Base-by-base conservation (phyloP, 2,329 filamentous ascomycete species). In the Colletotrichum tanaceti region DNA sequence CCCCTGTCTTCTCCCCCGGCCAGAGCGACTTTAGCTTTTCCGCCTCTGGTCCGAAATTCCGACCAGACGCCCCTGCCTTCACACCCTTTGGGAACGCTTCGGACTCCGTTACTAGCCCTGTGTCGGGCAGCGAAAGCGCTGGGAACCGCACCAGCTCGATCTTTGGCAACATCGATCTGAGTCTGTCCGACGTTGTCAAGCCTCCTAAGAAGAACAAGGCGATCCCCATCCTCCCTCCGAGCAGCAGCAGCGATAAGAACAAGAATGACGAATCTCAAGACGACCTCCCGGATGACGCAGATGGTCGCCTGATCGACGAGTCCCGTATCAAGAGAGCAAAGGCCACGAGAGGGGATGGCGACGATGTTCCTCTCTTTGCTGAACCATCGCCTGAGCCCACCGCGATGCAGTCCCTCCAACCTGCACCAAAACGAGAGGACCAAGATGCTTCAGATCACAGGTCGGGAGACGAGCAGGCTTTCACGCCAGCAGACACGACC, bases 331-430 rank as follows among this genome's bases (percentile, higher is more conserved):
- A 97, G 84, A 89, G 94, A 76, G 89, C 89, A 71, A 89, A 90
- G 72, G 89, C 88, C 68, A 85, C 80, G 53, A 87, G 84, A 20
- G 87, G 86, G 60, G 90, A 92, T 74, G 90, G 88, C 20, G 90
- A 97, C 73, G 87, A 91, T 58, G 89, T 95, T 28, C 90, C 92
- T 24, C 84, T 89, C 59, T 97, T 97, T 77, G 93, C 93, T 10
- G 84, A 88, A 59, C 85, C 73, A 11, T 73, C 73, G 1, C 75
- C 77, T 16, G 75, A 79, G 5, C 73, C 76, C 0, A 67, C 50
- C 5, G 54, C 44, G n/a, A 41, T 68, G 44, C 59, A 71, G 41
- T 65, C 62, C 66, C 43, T 68, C 46, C 60, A 61, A 57, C 65
- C 35, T 28, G 46, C 6, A 22, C 55, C 55, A n/a, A 58, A 57